phyloP scores from a whole-genome alignment of 768 basidiomycete genomes.

The Pulveroboletus sp. region DNA sequence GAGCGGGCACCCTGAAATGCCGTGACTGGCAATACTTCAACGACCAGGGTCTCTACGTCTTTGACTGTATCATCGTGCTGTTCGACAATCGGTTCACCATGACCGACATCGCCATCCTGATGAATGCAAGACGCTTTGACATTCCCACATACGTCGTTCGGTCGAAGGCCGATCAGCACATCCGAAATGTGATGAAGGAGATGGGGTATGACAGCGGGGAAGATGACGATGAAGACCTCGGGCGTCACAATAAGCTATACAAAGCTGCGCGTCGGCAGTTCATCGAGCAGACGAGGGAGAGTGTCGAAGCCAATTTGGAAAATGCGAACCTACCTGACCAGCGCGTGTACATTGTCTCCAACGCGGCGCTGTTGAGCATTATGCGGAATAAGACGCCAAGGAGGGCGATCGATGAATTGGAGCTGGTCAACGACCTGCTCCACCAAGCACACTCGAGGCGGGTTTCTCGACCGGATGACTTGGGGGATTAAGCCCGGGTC shows the following conservation, averaged over 20 bases:
- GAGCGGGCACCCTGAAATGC: slow-evolving; percentile 31
- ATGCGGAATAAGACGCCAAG: slow-evolving; percentile 8
- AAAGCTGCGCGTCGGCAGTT: slow-evolving; percentile 17
- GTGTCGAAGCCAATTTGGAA: slow-evolving; percentile 15
- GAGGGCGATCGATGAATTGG: slow-evolving; percentile 13
- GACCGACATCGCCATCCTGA: slow-evolving; percentile 32
- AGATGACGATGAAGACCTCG: slow-evolving; percentile 8
- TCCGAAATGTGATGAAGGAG: slow-evolving; percentile 22
- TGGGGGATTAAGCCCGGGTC: no score
- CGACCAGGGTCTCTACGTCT: slow-evolving; percentile 32
- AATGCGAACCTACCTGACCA: slow-evolving; percentile 18
- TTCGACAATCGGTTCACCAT: slow-evolving; percentile 32
- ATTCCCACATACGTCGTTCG: slow-evolving; percentile 35
- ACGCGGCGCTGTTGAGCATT: slow-evolving; percentile 10
- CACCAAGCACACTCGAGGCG: background rate
- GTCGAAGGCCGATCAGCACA: slow-evolving; percentile 35
- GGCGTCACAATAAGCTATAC: slow-evolving; percentile 4
- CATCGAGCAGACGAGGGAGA: slow-evolving; percentile 19
- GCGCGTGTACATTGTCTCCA: slow-evolving; percentile 27
- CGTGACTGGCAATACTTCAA: slow-evolving; percentile 36
- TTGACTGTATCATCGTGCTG: slow-evolving; percentile 33
- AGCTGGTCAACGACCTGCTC: background rate
- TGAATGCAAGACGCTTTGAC: slow-evolving; percentile 26
- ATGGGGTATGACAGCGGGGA: slow-evolving; percentile 20
- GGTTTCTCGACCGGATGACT: background rate